A percentile compares a stretch with the other conserved stretches of the same genome.
These are phyloP conservation scores for Colletotrichum sp. DNA, from an alignment of 2,329 filamentous ascomycete genomes.

Conservation along the genomic window DNA sequence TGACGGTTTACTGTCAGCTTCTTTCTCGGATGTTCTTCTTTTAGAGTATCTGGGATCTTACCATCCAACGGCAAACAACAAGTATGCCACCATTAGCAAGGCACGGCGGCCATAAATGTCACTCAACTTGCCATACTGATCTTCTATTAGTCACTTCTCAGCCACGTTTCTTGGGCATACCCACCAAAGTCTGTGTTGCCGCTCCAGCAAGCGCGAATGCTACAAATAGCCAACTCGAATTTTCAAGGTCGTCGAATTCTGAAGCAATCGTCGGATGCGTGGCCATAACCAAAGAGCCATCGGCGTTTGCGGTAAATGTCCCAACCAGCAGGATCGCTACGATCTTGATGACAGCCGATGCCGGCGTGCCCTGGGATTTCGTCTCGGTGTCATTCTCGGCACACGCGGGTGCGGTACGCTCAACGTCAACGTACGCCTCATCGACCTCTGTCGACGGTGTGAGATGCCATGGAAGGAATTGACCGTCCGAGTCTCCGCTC, in stretches of 20 bases:
- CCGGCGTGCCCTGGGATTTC: neutral
- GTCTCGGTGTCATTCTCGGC: neutral
- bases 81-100: slow-evolving; percentile 53
- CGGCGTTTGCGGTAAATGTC: slow-evolving; percentile 70
- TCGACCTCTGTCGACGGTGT: slow-evolving; percentile 3
- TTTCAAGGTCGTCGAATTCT: slow-evolving; percentile 60
- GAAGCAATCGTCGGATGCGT: slow-evolving; percentile 68
- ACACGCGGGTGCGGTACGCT: neutral
- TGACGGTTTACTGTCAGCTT: slow-evolving; percentile 11
- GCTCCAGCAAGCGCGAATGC: slow-evolving; percentile 35
- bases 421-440: slow-evolving; percentile 3
- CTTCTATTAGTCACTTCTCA: neutral
- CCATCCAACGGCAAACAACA: slow-evolving; percentile 58
- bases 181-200: slow-evolving; percentile 43
- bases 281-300: slow-evolving; percentile 68
- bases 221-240: slow-evolving; percentile 55
- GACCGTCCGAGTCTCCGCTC: slow-evolving; percentile 12
- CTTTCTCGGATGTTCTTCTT: neutral
- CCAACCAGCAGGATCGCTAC: slow-evolving; percentile 29
- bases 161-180: no score
- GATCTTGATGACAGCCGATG: slow-evolving; percentile 22
- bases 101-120: slow-evolving; percentile 60
- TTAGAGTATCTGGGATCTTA: slow-evolving; percentile 30
- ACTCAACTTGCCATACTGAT: slow-evolving; percentile 58
- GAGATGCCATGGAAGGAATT: slow-evolving; percentile 15